Percentiles rank a stretch among this genome's conserved stretches.
Evolutionary conservation across 805 yeast genomes (phyloP).

Genomic region (Jamesozyma spencerorum): DNA sequence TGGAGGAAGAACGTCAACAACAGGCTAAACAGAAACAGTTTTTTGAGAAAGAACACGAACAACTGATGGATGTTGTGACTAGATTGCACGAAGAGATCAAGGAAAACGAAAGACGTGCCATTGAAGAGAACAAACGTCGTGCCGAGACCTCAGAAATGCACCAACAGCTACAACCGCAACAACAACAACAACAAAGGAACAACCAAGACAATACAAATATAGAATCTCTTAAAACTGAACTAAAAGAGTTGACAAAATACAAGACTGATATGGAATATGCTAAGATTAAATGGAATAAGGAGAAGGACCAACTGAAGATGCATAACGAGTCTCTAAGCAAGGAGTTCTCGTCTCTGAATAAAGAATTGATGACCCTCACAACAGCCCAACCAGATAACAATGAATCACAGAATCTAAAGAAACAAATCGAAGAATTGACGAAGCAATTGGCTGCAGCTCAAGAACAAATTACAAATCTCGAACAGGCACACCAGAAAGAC

Average conservation of each 20-base stretch:
- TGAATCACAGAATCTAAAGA: background rate
- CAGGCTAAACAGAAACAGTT: slow-evolving; percentile 21
- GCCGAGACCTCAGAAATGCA: background rate
- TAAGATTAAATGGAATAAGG: slow-evolving; percentile 20
- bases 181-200: slow-evolving; percentile 5
- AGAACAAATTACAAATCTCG: background rate
- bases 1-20: slow-evolving; percentile 20
- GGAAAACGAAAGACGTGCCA: slow-evolving; percentile 19
- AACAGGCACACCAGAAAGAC: no score
- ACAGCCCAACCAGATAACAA: background rate
- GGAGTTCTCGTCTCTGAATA: slow-evolving; percentile 20
- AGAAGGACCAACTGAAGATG: slow-evolving; percentile 22
- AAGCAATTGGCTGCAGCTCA: slow-evolving; percentile 26
- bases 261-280: slow-evolving; percentile 11
- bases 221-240: slow-evolving; percentile 7
- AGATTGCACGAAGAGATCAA: slow-evolving; percentile 28
- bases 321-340: slow-evolving; percentile 22
- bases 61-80: slow-evolving; percentile 26
- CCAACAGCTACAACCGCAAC: slow-evolving; percentile 3
- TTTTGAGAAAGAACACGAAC: slow-evolving; percentile 25
- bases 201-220: background rate
- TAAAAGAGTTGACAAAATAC: slow-evolving; percentile 9
- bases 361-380: slow-evolving; percentile 15
- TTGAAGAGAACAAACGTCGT: slow-evolving; percentile 1
- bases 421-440: slow-evolving; percentile 22